Evolutionary conservation across 306 rosid species (phyloP), one percentile per base, ranked within the genome.

Genomic region (Quercus wislizeni): DNA sequence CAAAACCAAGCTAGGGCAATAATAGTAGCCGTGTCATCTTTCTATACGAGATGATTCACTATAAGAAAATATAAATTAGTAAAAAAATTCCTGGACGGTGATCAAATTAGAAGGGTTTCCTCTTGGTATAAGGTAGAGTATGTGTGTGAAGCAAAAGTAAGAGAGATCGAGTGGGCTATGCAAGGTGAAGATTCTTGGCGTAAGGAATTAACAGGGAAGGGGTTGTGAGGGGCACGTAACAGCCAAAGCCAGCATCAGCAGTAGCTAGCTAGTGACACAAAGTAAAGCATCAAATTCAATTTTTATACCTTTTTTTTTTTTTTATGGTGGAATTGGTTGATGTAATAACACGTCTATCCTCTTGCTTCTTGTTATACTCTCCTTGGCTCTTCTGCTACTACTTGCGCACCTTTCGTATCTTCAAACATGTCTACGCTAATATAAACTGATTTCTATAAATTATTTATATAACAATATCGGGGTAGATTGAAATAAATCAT

Each of bases 211-310:
- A 35, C 5, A 69, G 65, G 61, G 80, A 58, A 70, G 71, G 85
- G 84, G 86, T 75, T 87, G 96, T 74, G 76, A 84, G 79, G 88
- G 91, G 90, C 91, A 87, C 89, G 88, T 80, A 87, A 90, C 65
- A 79, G 67, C 73, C 82, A 85, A 76, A 73, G 69, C 81, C 86
- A 87, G 80, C 89, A 82, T 87, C 85, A 83, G n/a, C 76, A 71
- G 23, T 85, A 56, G 81, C 85, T 85, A 56, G 79, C 85, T 81
- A 76, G 83, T 76, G 83, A 46, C 83, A 46, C 78, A 78, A 90
- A 88, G 94, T 81, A 89, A 89, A 86, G 97, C 88, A 92, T 90
- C 85, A 80, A 79, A 73, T 28, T 73, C 58, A 57, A 62, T 33
- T 68, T 68, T 23, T 25, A 21, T 23, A 21, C 35, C 69, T 15